Conservation (phyloP, 169 alveolate genomes). For the Babesia caballi region DNA sequence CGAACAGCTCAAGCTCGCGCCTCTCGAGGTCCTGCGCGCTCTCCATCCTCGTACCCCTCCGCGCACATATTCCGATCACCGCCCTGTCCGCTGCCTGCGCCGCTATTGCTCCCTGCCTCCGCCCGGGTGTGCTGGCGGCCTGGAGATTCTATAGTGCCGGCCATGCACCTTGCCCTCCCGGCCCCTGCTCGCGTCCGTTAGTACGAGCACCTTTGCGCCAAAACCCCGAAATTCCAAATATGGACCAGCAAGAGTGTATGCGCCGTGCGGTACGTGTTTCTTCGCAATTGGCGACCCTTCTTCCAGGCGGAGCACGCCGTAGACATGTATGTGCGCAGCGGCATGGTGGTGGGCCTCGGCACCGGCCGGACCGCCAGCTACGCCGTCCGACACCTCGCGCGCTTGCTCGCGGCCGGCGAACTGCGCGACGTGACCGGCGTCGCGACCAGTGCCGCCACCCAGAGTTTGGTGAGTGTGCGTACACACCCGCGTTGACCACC, state of each 20-base stretch:
- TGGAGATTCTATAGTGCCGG: no score
- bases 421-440: constrained; percentile 68
- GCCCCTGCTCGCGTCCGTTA: no score
- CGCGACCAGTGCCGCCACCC: constrained; percentile 78
- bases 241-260: constrained; percentile 47
- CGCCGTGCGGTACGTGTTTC: constrained; percentile 32
- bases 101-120: no score
- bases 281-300: neutral
- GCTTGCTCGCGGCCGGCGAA: constrained; percentile 58
- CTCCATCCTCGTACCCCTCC: neutral
- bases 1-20: constrained; percentile 29
- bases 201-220: no score
- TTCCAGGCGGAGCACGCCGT: constrained; percentile 78
- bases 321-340: constrained; percentile 71
- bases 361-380: constrained; percentile 81
- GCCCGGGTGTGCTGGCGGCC: no score
- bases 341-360: constrained; percentile 80
- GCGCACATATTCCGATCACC: neutral
- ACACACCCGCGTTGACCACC: neutral
- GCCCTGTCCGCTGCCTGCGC: no score
- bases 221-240: no score
- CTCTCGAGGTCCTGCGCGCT: neutral
- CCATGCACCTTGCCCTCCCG: no score
- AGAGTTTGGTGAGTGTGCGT: constrained; percentile 46
- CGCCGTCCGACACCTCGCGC: constrained; percentile 78